Evolutionary conservation across 2,329 filamentous ascomycete genomes (phyloP), one percentile per base, ranked within the genome.

Genomic region (Colletotrichum truncatum): DNA sequence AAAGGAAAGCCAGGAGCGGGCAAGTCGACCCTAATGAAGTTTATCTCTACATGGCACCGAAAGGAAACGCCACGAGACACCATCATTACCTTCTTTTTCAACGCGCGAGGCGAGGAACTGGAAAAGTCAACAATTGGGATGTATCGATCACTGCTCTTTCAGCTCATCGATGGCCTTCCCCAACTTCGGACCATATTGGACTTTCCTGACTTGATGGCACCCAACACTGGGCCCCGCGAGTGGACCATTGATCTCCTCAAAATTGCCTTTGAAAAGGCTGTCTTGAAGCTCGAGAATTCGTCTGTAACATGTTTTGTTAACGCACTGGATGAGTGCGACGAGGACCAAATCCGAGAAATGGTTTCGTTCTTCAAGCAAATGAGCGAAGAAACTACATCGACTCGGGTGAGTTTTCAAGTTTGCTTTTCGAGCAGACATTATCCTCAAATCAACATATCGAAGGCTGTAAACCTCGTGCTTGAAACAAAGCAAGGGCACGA

Each of bases 401-500:
- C 4, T 4, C n/a, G 6, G 0, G 41, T 55, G 0, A 10, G 10
- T 2, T 69, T 85, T 0, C 70, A 64, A 0, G 23, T 65, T 25
- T 65, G 62, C 18, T 55, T 65, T 25, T 65, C 55, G 1, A 65
- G 62, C 12, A 41, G 62, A 1, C 62, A 51, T 12, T 65, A 65
- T 7, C 62, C 62, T 1, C 12, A 64, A 10, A 67, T 67, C 21
- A 73, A 55, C 0, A 70, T 80, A 1, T 16, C 25, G 4, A 70
- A 69, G 0, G 76, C 76, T 2, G 52, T 76, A 0, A 55, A 62
- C n/a, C 41, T 79, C 1, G 48, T 67, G 0, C 45, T 80, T 0
- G 77, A 80, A 46, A 26, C 51, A 0, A 70, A 75, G 4, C 8
- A 8, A 39, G 62, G 62, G 9, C 62, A 82, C 30, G 41, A 30